Conservation (phyloP, 192 early-diverging fungal genomes). For the Linnemannia elongata region DNA sequence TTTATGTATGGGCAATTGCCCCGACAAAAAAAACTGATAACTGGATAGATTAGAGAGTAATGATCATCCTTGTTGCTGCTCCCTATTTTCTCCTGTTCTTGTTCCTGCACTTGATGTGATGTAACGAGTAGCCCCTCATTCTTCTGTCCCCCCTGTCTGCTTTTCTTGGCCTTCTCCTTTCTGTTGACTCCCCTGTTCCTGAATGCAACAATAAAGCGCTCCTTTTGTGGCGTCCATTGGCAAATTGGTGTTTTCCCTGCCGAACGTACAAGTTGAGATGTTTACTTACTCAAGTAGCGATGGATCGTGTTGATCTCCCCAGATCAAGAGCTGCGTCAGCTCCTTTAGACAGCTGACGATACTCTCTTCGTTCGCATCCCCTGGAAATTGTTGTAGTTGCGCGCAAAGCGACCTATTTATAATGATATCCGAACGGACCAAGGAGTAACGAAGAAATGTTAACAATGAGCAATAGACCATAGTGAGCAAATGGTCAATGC, state of each 20-base stretch:
- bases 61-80: not conserved
- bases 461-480: not conserved
- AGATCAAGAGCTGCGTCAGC: constrained; percentile 60
- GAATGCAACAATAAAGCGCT: constrained; percentile 8
- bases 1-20: not conserved
- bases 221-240: constrained; percentile 2
- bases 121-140: constrained; percentile 3
- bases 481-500: not conserved
- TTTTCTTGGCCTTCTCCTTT: not conserved
- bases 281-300: constrained; percentile 43
- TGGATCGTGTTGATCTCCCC: constrained; percentile 55
- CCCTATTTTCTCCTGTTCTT: not conserved
- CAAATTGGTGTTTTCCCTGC: not conserved
- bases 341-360: constrained; percentile 53
- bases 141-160: not conserved
- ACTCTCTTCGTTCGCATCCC: constrained; percentile 52
- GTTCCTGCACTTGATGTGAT: not conserved
- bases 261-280: not conserved
- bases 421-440: not conserved
- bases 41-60: not conserved
- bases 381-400: constrained; percentile 40
- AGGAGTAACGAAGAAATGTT: not conserved
- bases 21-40: not conserved
- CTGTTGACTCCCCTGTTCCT: not conserved
- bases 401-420: constrained; percentile 38